Evolutionary conservation across 331 rosid genomes (phyloP), one percentile per base, ranked within the genome.

Genomic region (Spiraea crenata): DNA sequence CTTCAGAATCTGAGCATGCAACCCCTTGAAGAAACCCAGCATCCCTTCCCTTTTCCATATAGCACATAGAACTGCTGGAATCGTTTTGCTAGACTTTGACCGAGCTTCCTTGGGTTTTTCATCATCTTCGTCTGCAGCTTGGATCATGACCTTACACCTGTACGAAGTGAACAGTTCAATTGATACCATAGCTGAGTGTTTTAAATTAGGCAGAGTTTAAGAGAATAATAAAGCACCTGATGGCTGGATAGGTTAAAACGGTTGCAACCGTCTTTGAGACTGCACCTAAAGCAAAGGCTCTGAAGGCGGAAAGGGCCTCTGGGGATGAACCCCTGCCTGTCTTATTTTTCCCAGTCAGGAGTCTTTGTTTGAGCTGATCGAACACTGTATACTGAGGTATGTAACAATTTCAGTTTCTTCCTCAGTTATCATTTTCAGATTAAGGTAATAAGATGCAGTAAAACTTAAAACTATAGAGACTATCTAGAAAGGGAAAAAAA

Each of bases 111-210:
- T 73, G 31, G 67, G 69, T 72, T 75, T 77, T 47, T 85, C 87
- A 25, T 85, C 89, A 20, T 81, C 72, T 38, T 83, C 57, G 3
- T 83, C 92, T 54, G 92, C 90, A 74, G 99, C 95, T 89, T 95
- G 99, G 86, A 95, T 91, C 82, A 91, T 91, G 77, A 95, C 98
- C 90, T 95, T 95, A 82, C 99, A 95, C 96, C 99, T 95, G 78
- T 25, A 76, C 15, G 37, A 34, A 73, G 67, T 34, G 65, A 69
- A 58, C 31, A 71, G 45, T 48, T 79, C 17, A 69, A 49, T 70
- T 57, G 57, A 79, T 62, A 59, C 72, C 63, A 57, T 45, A 57
- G 20, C 63, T 71, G 62, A 70, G 67, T 63, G 65, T 69, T 51
- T 42, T 17, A 55, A 59, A 56, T 39, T 8, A 35, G 45, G 48